phyloP scores from a whole-genome alignment of 1,284 basidiomycete species.

The Papiliotrema terrestris region DNA sequence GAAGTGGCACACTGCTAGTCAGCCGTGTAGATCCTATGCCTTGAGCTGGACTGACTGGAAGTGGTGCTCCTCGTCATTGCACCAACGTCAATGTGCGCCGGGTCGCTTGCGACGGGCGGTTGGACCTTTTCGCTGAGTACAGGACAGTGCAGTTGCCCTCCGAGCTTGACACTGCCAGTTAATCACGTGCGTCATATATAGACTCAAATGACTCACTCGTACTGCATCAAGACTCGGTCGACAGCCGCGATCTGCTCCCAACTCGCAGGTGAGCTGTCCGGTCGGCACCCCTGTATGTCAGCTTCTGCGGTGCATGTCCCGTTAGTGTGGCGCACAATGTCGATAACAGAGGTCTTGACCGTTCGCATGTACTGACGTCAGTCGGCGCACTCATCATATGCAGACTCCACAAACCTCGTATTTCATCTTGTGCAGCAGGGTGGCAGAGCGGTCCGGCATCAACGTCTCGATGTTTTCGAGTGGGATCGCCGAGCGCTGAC shows the following conservation, averaged over 20 bases:
- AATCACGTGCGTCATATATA: background rate
- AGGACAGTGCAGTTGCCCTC: conserved; percentile 31
- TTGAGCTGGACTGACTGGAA: conserved; percentile 14
- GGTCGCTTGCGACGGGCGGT: conserved; percentile 19
- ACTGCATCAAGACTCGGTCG: conserved; percentile 22
- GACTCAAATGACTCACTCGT: conserved; percentile 19
- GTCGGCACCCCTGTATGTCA: conserved; percentile 23
- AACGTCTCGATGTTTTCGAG: conserved; percentile 37
- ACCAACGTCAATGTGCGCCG: conserved; percentile 12
- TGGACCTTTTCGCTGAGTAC: conserved; percentile 24
- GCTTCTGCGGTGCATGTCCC: background rate
- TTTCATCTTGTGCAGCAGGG: conserved; percentile 18
- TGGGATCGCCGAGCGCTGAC: conserved; percentile 34
- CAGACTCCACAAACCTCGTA: conserved; percentile 23
- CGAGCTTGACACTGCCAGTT: background rate
- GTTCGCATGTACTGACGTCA: conserved; percentile 26
- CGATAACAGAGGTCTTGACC: conserved; percentile 30
- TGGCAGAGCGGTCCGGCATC: conserved; percentile 19
- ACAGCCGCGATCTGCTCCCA: conserved; percentile 26
- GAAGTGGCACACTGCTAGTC: conserved; percentile 33
- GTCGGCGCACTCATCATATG: background rate
- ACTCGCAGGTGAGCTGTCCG: conserved; percentile 27
- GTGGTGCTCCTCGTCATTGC: conserved; percentile 22
- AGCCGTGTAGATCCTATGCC: conserved; percentile 5
- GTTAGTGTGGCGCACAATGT: conserved; percentile 22